Percentiles rank a stretch among this genome's conserved stretches.
Evolutionary conservation across 2,329 filamentous ascomycete species (phyloP).

Genomic region (Cercospora sp.): DNA sequence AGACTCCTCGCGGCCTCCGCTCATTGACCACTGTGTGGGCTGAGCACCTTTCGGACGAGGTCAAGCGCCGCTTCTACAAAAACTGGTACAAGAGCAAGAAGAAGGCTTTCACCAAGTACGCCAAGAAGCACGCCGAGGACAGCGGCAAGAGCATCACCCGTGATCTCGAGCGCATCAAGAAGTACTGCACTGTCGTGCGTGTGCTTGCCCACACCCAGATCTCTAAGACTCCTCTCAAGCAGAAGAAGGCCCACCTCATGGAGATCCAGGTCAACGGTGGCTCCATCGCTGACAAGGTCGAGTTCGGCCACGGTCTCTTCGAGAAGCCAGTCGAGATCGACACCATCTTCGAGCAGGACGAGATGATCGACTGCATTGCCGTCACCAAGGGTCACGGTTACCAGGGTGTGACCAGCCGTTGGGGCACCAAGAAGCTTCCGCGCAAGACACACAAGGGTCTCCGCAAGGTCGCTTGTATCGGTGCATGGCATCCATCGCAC

Average conservation of each 20-base stretch:
- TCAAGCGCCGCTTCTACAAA: constrained; percentile 99
- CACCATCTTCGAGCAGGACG: constrained; percentile 97
- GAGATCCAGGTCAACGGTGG: constrained; percentile 99
- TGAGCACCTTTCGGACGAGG: constrained; percentile 96
- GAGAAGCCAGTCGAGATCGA: constrained; percentile 97
- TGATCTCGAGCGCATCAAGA: constrained; percentile 99
- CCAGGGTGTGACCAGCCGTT: constrained; percentile 94
- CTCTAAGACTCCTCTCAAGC: constrained; percentile 98
- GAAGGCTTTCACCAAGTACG: constrained; percentile 99
- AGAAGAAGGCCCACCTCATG: constrained; percentile 99
- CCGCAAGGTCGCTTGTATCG: constrained; percentile 99
- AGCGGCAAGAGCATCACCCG: constrained; percentile 86
- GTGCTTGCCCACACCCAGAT: constrained; percentile 99
- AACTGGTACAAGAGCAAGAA: constrained; percentile 99
- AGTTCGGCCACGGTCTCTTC: constrained; percentile 92
- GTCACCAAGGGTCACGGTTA: constrained; percentile 99
- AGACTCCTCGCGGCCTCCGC: constrained; percentile 98
- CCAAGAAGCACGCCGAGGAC: constrained; percentile 99
- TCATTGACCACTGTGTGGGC: constrained; percentile 99
- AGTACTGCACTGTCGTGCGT: constrained; percentile 99
- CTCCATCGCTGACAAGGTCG: constrained; percentile 92
- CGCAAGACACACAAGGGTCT: constrained; percentile 99
- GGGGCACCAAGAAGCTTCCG: constrained; percentile 99
- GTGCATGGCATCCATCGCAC: constrained; percentile 99
- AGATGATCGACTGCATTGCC: constrained; percentile 99